Evolutionary conservation across 306 rosid genomes (phyloP).

Genomic region (Glycine latifolia): DNA sequence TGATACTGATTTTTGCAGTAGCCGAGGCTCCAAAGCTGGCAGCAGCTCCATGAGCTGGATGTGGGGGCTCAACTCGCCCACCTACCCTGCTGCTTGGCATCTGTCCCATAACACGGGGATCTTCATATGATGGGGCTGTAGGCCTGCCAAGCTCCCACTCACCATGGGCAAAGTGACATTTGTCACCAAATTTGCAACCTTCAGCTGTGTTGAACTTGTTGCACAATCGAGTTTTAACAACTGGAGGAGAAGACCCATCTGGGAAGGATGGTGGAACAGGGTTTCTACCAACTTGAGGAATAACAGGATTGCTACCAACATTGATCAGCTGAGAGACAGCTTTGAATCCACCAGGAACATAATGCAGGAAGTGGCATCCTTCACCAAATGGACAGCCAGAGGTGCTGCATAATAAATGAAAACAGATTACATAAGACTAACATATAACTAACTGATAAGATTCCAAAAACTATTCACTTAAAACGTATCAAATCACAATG

Average conservation of each 20-base stretch:
- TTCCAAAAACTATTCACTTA: slow-evolving; percentile 6
- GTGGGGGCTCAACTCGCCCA: slow-evolving; percentile 61
- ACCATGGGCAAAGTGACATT: slow-evolving; percentile 69
- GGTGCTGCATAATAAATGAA: slow-evolving; percentile 66
- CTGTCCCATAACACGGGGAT: slow-evolving; percentile 63
- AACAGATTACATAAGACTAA: slow-evolving; percentile 34
- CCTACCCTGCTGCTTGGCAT: slow-evolving; percentile 62
- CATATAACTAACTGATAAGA: slow-evolving; percentile 1
- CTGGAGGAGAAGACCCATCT: slow-evolving; percentile 78
- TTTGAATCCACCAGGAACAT: slow-evolving; percentile 89
- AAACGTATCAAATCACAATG: background rate
- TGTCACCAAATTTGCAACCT: slow-evolving; percentile 93
- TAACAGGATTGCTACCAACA: slow-evolving; percentile 59
- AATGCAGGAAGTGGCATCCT: slow-evolving; percentile 85
- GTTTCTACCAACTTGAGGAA: slow-evolving; percentile 63
- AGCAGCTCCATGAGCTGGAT: slow-evolving; percentile 61
- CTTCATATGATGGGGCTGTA: slow-evolving; percentile 65
- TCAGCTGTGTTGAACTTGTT: slow-evolving; percentile 76
- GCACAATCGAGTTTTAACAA: slow-evolving; percentile 84
- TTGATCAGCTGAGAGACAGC: slow-evolving; percentile 73
- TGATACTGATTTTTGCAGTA: slow-evolving; percentile 81
- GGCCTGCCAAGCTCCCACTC: slow-evolving; percentile 89
- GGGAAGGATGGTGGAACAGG: slow-evolving; percentile 68
- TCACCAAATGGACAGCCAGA: slow-evolving; percentile 98
- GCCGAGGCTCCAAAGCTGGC: slow-evolving; percentile 83